Evolutionary conservation across 2,329 filamentous ascomycete species (phyloP), one percentile per base, ranked within the genome.

Genomic region (Pseudocercospora ulei): DNA sequence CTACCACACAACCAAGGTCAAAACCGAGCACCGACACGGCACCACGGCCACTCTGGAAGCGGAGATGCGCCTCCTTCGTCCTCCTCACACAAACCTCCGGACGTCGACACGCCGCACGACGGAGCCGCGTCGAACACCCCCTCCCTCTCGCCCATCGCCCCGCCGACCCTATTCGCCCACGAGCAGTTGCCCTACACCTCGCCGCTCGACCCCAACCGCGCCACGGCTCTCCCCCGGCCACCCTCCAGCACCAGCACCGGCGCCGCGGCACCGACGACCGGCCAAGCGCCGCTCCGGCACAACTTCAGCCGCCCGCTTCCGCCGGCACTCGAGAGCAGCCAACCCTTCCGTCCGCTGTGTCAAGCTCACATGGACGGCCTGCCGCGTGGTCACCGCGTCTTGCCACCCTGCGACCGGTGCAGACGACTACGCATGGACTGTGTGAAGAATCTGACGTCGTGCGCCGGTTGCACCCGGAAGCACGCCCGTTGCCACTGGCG

Each of bases 401-500:
- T 75, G n/a, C 86, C 85, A 6, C 82, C 84, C 0, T 93, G 85
- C 56, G 86, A 93, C 57, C 71, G 84, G 23, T 93, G 85, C 57
- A 72, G 85, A 28, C 72, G 85, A 18, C 67, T 92, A 9, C 78
- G 82, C 48, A 82, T 86, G 64, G 76, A 84, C 41, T 93, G 85
- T 46, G 67, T 87, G 31, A 92, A 92, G 62, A 82, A 93, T 47
- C 67, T 90, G 24, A 92, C 84, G 0, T 83, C 84, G 5, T 93
- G 86, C 56, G 76, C 80, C 60, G 84, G 83, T 13, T 93, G 85
- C 60, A 92, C 85, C 0, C 87, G 83, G 59, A 92, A 92, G 58
- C 85, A 93, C 57, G 83, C 83, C 12, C 87, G 86, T 54, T 93
- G 85, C 59, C 78, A 77, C 8, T 93, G 85, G 85, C 82, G 78